These are phyloP conservation scores for Dimargaris cristalligena DNA, from an alignment of 192 early-diverging fungal genomes.

Conservation along the genomic window DNA sequence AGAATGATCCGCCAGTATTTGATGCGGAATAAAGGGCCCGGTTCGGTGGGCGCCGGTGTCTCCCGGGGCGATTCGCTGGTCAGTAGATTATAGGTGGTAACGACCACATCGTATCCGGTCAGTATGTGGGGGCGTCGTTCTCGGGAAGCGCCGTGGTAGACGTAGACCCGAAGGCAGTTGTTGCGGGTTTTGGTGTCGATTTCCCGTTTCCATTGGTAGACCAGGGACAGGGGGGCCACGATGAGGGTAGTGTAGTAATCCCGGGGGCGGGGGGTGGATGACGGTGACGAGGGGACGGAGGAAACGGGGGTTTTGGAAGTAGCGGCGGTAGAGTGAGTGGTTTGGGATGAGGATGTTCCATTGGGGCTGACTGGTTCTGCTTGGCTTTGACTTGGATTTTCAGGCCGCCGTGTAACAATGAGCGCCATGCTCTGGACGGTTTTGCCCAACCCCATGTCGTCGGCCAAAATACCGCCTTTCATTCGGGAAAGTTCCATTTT, in stretches of 20 bases:
- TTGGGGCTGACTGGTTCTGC: not conserved
- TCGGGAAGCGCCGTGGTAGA: conserved; percentile 42
- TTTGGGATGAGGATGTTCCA: not conserved
- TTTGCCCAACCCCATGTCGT: conserved; percentile 61
- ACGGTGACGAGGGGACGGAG: not conserved
- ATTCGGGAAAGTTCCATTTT: conserved; percentile 28
- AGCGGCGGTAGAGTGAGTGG: conserved; percentile 11
- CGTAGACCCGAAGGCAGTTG: conserved; percentile 31
- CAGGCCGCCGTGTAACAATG: conserved; percentile 28
- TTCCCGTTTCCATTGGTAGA: conserved; percentile 61
- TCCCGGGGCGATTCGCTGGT: conserved; percentile 15
- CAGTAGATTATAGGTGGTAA: conserved; percentile 28
- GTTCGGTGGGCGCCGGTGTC: not conserved
- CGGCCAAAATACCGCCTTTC: conserved; percentile 40
- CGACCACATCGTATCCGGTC: conserved; percentile 30
- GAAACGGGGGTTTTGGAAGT: not conserved
- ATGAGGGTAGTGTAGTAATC: conserved; percentile 39
- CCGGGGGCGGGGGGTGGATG: not conserved
- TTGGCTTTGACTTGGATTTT: not conserved
- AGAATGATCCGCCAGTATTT: conserved; percentile 31
- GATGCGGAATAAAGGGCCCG: conserved; percentile 22
- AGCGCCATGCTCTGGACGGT: conserved; percentile 57
- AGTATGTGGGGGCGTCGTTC: conserved; percentile 20
- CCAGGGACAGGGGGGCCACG: conserved; percentile 45
- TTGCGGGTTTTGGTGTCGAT: conserved; percentile 33